phyloP scores from a whole-genome alignment of 192 early-diverging fungal species.

The Bifiguratus adelaidae region DNA sequence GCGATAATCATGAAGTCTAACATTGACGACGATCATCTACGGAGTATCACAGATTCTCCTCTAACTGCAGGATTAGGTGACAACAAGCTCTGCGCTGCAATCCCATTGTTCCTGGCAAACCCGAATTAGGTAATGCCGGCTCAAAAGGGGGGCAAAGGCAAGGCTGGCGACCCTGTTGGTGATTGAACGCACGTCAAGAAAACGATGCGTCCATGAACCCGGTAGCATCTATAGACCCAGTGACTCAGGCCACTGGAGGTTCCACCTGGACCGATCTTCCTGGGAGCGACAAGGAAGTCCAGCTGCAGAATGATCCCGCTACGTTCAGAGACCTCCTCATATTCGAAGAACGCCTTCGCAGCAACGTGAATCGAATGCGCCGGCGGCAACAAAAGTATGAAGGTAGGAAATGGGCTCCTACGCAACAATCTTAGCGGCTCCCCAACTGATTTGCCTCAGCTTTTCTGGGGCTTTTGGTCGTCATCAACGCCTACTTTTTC shows the following conservation, averaged over 20 bases:
- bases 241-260: conserved; percentile 19
- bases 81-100: too few relatives aligned
- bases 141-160: too few relatives aligned
- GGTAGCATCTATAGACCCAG: too few relatives aligned
- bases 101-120: too few relatives aligned
- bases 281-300: not conserved
- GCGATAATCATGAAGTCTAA: too few relatives aligned
- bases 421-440: not conserved
- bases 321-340: conserved; percentile 67
- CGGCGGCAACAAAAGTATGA: conserved; percentile 65
- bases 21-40: too few relatives aligned
- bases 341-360: conserved; percentile 70
- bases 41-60: too few relatives aligned
- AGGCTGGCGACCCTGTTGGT: too few relatives aligned
- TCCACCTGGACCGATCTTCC: not conserved
- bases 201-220: too few relatives aligned
- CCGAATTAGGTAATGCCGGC: too few relatives aligned
- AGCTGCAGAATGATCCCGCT: conserved; percentile 10
- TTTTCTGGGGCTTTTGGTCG: conserved; percentile 15
- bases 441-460: conserved; percentile 1
- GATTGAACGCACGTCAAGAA: too few relatives aligned
- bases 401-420: conserved; percentile 23
- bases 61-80: too few relatives aligned
- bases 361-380: conserved; percentile 54
- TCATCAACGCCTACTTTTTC: conserved; percentile 28